Evolutionary conservation across 305 asterid genomes (phyloP).

Genomic region (Striga hermonthica): DNA sequence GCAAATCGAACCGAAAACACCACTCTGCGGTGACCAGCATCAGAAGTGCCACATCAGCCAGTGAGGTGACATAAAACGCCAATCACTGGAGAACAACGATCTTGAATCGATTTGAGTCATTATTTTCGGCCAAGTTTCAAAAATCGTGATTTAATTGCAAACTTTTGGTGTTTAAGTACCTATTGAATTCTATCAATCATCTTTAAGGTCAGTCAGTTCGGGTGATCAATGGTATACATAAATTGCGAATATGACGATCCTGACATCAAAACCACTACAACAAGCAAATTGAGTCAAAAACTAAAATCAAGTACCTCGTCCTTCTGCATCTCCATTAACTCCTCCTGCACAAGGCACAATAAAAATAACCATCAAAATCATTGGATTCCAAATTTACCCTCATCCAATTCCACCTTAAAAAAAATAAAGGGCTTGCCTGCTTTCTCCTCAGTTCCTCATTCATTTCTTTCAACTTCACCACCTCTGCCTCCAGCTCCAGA

Average conservation of each 20-base stretch:
- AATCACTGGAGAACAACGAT: too few species aligned
- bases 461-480: slow-evolving; percentile 67
- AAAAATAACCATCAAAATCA: neutral
- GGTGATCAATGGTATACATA: neutral
- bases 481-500: slow-evolving; percentile 88
- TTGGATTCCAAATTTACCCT: slow-evolving; percentile 9
- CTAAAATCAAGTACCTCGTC: slow-evolving; percentile 50
- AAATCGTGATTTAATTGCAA: too few species aligned
- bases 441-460: slow-evolving; percentile 70
- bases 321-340: slow-evolving; percentile 49
- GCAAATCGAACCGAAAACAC: neutral
- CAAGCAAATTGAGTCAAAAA: slow-evolving; percentile 12
- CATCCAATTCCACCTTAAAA: slow-evolving; percentile 14
- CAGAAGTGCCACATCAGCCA: neutral
- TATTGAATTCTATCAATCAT: too few species aligned
- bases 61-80: neutral
- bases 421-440: slow-evolving; percentile 56
- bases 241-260: slow-evolving; percentile 2
- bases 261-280: neutral
- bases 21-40: too few species aligned
- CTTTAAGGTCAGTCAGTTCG: too few species aligned
- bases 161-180: too few species aligned
- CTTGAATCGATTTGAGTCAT: too few species aligned
- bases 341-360: neutral
- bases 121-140: too few species aligned